Base-by-base conservation (phyloP, 2,329 filamentous ascomycete genomes). In the Acrocalymma vagum region DNA sequence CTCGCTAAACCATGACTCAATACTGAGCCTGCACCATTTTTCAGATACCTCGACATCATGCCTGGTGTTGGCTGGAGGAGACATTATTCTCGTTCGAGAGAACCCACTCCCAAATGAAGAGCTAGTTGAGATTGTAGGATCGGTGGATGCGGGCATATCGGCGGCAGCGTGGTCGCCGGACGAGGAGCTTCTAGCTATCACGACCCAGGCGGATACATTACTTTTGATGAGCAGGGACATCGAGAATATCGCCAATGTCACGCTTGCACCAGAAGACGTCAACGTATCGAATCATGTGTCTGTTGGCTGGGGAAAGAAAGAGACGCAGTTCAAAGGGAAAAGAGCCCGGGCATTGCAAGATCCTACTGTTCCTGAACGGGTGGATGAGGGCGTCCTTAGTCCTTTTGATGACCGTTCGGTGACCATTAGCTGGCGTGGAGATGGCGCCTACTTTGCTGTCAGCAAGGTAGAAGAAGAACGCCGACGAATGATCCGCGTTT, bases 251-350 rank as follows among this genome's bases (percentile, higher is more conserved):
- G 83, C 87, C 22, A 88, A 92, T 69, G 79, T 88, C 36, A 75
- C 78, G 22, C 84, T 97, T 68, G 83, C 81, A 0, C 66, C 77
- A 0, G 89, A 92, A 29, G 93, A 95, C 70, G 80, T 95, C 50
- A 87, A 87, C 57, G 83, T 84, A n/a, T 97, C 88, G 17, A 94
- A 87, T 67, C 92, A 96, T 75, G 94, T 96, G 42, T 95, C 91
- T 14, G 93, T 99, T 15, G 94, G 94, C 33, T 99, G 94, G 94
- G 94, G 94, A 45, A 97, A 97, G 76, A 90, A 88, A 65, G 94
- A 99, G 72, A 99, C 94, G 0, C 94, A 99, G 68, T 99, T 99
- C 69, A 89, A 96, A 63, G 94, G 94, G 34, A 90, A 89, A 60
- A 84, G 92, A 48, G 93, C 92, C 42, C 86, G 84, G 72, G 91